Conservation (phyloP, 1,284 basidiomycete species). For the Cutaneotrichosporon mucoides region DNA sequence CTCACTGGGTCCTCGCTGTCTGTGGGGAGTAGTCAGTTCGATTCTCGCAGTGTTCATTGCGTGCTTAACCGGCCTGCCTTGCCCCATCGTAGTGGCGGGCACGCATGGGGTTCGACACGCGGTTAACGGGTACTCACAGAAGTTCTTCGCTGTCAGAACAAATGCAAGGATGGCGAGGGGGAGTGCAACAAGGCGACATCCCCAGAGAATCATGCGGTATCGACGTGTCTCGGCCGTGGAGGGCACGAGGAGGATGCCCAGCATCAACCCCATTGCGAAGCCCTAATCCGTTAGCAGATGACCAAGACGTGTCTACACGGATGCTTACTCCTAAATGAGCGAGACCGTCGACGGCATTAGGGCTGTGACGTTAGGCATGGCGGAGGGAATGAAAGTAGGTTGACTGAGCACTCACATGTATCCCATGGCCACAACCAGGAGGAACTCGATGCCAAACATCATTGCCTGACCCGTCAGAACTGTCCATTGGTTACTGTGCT, state of each 20-base stretch:
- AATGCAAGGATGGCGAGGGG: constrained; percentile 73
- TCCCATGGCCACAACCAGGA: constrained; percentile 80
- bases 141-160: constrained; percentile 77
- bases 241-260: constrained; percentile 74
- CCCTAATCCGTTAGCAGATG: constrained; percentile 21
- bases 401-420: constrained; percentile 55
- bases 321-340: constrained; percentile 51
- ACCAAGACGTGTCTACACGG: neutral
- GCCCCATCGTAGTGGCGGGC: no score
- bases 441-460: constrained; percentile 76
- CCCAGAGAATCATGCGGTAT: constrained; percentile 71
- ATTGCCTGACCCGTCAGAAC: constrained; percentile 44
- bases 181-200: constrained; percentile 66
- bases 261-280: constrained; percentile 68
- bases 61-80: no score
- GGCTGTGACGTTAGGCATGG: constrained; percentile 18
- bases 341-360: constrained; percentile 46
- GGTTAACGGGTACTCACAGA: constrained; percentile 53
- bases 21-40: constrained; percentile 10
- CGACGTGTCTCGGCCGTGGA: constrained; percentile 73
- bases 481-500: constrained; percentile 11
- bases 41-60: no score
- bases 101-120: no score
- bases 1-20: constrained; percentile 38
- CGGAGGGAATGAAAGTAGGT: neutral